Evolutionary conservation across 371 early-diverging fungal genomes (phyloP).

Genomic region (Agmasoma carcini): DNA sequence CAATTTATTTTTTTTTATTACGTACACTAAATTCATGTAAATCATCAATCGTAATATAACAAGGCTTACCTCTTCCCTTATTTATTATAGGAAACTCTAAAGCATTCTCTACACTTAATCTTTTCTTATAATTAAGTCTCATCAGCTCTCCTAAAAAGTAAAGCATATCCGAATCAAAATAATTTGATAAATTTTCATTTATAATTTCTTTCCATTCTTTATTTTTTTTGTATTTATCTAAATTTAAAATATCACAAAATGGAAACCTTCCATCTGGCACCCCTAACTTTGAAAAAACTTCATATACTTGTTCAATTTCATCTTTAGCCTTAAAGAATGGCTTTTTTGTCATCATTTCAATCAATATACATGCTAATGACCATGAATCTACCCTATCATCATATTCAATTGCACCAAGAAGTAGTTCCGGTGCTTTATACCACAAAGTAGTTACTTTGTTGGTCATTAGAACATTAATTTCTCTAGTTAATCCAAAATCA

Average conservation of each 20-base stretch:
- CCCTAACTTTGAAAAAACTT: conserved; percentile 23
- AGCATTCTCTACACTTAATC: conserved; percentile 18
- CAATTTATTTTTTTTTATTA: too few species aligned
- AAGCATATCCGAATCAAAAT: conserved; percentile 16
- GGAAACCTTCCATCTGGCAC: conserved; percentile 18
- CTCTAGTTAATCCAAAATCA: conserved; percentile 94
- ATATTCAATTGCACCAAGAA: conserved; percentile 18
- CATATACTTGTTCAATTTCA: conserved; percentile 15
- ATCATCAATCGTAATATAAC: not conserved
- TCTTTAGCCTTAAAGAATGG: conserved; percentile 13
- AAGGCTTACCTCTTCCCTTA: not conserved
- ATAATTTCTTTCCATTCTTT: conserved; percentile 7
- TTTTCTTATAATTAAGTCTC: conserved; percentile 8
- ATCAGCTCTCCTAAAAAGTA: conserved; percentile 26
- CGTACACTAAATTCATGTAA: conserved; percentile 14
- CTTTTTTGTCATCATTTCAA: conserved; percentile 31
- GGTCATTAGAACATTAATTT: conserved; percentile 58
- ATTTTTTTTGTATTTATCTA: conserved; percentile 8
- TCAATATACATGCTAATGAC: conserved; percentile 25
- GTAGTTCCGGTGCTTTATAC: conserved; percentile 52
- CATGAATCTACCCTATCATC: conserved; percentile 19
- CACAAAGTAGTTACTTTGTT: conserved; percentile 28
- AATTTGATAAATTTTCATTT: not conserved
- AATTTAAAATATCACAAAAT: conserved; percentile 23
- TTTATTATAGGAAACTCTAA: not conserved